These are phyloP conservation scores for Cichorium intybus DNA, from an alignment of 140 eudicot species.

Conservation along the genomic window DNA sequence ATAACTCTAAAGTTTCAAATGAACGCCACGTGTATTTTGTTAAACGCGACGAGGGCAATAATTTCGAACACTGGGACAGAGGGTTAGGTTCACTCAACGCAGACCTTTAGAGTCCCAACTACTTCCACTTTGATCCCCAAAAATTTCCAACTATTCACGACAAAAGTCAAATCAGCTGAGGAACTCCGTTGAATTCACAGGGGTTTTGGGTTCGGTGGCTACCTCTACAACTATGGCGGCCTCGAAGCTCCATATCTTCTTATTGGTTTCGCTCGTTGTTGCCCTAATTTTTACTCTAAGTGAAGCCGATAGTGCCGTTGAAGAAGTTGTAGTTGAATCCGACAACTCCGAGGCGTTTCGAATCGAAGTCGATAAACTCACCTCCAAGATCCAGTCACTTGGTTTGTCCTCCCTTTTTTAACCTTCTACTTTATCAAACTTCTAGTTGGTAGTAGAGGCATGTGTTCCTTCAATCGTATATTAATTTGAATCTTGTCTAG, in stretches of 20 bases:
- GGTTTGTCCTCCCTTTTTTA: conserved; percentile 42
- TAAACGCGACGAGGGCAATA: neutral
- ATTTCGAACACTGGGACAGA: neutral
- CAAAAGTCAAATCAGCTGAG: neutral
- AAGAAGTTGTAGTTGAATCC: conserved; percentile 31
- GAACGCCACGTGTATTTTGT: neutral
- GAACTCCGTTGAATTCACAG: neutral
- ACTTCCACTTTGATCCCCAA: neutral
- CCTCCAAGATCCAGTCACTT: conserved; percentile 64
- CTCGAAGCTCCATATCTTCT: conserved; percentile 29
- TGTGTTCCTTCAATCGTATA: neutral
- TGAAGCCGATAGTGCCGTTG: conserved; percentile 29
- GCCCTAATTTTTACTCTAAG: conserved; percentile 31
- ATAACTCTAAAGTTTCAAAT: neutral
- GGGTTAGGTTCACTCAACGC: neutral
- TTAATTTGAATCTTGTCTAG: neutral
- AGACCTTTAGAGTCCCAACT: neutral
- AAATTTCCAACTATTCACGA: neutral
- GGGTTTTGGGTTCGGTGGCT: neutral
- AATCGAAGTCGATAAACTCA: conserved; percentile 51
- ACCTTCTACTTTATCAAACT: neutral
- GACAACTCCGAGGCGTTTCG: conserved; percentile 38
- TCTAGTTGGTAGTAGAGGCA: neutral
- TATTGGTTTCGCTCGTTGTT: conserved; percentile 33
- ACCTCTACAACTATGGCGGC: conserved; percentile 37